A percentile compares a stretch with the other conserved stretches of the same genome.
These are phyloP conservation scores for Pyrenula massariospora DNA, from an alignment of 495 filamentous ascomycete species.

Conservation along the genomic window DNA sequence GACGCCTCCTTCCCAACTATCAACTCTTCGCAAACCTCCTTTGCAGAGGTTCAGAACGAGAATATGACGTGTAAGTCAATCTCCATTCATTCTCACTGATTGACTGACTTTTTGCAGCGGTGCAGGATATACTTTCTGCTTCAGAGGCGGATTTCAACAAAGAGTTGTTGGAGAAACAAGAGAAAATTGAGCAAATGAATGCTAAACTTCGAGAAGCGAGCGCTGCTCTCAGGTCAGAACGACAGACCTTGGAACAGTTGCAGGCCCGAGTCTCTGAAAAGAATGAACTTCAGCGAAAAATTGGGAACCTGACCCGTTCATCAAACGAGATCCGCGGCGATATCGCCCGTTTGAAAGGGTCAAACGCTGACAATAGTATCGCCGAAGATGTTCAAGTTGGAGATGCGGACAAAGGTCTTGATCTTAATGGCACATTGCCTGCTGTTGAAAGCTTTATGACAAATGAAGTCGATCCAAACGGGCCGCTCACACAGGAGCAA, in stretches of 20 bases:
- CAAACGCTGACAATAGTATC: conserved; percentile 14
- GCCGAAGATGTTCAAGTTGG: conserved; percentile 24
- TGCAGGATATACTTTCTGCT: conserved; percentile 44
- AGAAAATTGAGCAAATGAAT: conserved; percentile 66
- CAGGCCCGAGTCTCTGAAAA: conserved; percentile 47
- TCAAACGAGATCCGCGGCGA: conserved; percentile 32
- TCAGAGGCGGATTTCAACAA: conserved; percentile 62
- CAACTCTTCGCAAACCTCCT: conserved; percentile 1
- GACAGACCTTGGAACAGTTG: conserved; percentile 54
- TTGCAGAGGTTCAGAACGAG: conserved; percentile 34
- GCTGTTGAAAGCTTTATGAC: conserved; percentile 11
- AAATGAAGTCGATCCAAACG: conserved; percentile 6
- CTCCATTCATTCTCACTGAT: neutral
- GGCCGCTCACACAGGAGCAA: conserved; percentile 9
- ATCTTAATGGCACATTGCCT: conserved; percentile 24
- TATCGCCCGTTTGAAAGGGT: conserved; percentile 20
- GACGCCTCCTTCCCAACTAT: conserved; percentile 24
- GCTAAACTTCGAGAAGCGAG: conserved; percentile 65
- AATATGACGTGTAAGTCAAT: conserved; percentile 27
- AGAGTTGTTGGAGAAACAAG: conserved; percentile 71
- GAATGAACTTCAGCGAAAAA: conserved; percentile 46
- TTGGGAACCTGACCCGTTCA: conserved; percentile 46
- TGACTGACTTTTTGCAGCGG: conserved; percentile 11
- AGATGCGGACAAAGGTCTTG: conserved; percentile 43
- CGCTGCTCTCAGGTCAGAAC: conserved; percentile 62